Base-by-base conservation (phyloP, 495 filamentous ascomycete genomes). In the Glutinoglossum americanum region DNA sequence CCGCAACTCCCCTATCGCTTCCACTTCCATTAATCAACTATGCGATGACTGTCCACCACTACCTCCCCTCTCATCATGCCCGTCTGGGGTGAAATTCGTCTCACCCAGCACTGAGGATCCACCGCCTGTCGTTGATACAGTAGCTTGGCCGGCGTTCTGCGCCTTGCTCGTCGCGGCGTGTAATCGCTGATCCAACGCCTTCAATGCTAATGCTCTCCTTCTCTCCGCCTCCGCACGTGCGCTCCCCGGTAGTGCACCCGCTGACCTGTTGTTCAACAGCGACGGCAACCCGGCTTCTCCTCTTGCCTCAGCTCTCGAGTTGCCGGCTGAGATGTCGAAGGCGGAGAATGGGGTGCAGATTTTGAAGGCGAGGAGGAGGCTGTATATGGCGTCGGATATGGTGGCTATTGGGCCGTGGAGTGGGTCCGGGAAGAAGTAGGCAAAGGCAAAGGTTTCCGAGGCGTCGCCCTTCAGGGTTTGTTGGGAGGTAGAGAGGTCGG, bases 381-480 rank as follows among this genome's bases (percentile, higher is more conserved):
- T 74, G 68, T 89, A 96, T 23, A 95, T 69, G 55, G 79, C 74
- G 51, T 87, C 82, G 21, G 85, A 78, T 32, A 96, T 65, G 54
- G 77, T 74, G 21, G 83, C 75, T 58, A 97, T 74, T 15, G 87
- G 77, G 4, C 84, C 82, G 56, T 94, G 87, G 17, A 87, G 73
- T 30, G 81, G 79, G 47, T 93, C 90, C 1, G 92, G 92, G 72
- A 96, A 97, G 68, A 98, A 96, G 64, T 86, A 84, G 60, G 89
- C 82, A 65, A 95, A 94, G 37, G 87, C 82, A 64, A 98, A 97
- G 0, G 89, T 94, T 66, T 98, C 92, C 63, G 84, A 89, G 19
- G 93, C 88, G 64, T 98, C 92, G 54, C 92, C 92, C 61, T 81
- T 75, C 57, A 87, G 73, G 41, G 70, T 65, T 33, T 75, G 59